Evolutionary conservation across 495 filamentous ascomycete genomes (phyloP), one percentile per base, ranked within the genome.

Genomic region (Aspergillus bridgeri): DNA sequence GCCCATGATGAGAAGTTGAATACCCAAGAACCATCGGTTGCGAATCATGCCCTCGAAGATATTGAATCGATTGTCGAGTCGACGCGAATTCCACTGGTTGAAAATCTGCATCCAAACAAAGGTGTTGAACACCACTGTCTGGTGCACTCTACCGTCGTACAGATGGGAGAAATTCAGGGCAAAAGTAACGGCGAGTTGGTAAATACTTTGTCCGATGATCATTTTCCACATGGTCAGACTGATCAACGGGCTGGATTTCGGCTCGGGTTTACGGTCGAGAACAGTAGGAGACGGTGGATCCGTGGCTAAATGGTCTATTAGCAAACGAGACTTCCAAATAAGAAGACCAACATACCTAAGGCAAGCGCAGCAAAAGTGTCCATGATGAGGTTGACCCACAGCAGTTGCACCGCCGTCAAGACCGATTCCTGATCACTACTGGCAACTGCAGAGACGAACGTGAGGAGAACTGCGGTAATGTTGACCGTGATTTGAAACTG

Each of bases 91-190:
- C 74, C 89, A 85, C 65, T 90, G 80, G 66, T 96, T 96, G 81
- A 95, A 95, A 61, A 95, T 91, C 62, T 95, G 91, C 89, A 96
- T 92, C 86, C 91, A 96, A 42, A 94, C 89, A 63, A 93, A 96
- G 2, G 89, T 90, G 75, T 95, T 96, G 79, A 96, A 95, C 22
- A 96, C 83, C 42, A 93, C 75, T 1, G 90, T 91, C 56, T 83
- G 70, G 48, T 91, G 70, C 21, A 62, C 50, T 38, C 62, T 51
- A 56, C 57, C 48, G 17, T 62, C 57, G 67, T 89, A 91, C 13
- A 58, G 57, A 5, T 91, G 91, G 23, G 81, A 86, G 70, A 93
- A 95, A 71, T 92, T 81, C 15, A 95, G 76, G 23, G 89, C 78
- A 22, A 95, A 79, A 0, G 87, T 91, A 6, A 96, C 86, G n/a